phyloP scores from a whole-genome alignment of 306 rosid genomes.

The Inga oerstediana region DNA sequence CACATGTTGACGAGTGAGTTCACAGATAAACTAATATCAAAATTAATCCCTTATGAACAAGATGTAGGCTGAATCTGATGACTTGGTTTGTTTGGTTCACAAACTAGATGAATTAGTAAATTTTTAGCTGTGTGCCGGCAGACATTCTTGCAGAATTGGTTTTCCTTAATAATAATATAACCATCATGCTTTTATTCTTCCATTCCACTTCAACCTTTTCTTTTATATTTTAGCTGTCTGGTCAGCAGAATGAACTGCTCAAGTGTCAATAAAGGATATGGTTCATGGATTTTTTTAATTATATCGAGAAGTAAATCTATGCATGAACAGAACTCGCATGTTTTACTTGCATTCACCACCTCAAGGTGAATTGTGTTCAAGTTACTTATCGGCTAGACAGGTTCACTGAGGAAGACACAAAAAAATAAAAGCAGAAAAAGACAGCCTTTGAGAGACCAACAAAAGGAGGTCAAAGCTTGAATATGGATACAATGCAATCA shows the following conservation, averaged over 20 bases:
- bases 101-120: background rate
- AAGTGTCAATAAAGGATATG: background rate
- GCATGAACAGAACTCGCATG: background rate
- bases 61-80: background rate
- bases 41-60: background rate
- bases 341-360: background rate
- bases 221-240: background rate
- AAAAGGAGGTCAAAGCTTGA: conserved; percentile 68
- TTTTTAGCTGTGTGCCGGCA: background rate
- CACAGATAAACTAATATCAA: background rate
- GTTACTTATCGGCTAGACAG: conserved; percentile 30
- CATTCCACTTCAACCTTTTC: background rate
- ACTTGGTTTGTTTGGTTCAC: background rate
- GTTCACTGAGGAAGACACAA: conserved; percentile 30
- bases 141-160: background rate
- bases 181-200: background rate
- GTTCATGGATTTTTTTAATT: background rate
- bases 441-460: conserved; percentile 48
- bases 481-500: conserved; percentile 34
- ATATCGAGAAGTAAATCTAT: background rate
- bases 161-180: background rate
- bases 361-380: conserved; percentile 21
- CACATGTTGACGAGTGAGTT: conserved; percentile 19
- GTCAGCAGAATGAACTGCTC: background rate
- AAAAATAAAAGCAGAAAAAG: conserved; percentile 38